These are phyloP conservation scores for Chlorella sp. DNA, from an alignment of 139 green algal genomes.

Conservation along the genomic window DNA sequence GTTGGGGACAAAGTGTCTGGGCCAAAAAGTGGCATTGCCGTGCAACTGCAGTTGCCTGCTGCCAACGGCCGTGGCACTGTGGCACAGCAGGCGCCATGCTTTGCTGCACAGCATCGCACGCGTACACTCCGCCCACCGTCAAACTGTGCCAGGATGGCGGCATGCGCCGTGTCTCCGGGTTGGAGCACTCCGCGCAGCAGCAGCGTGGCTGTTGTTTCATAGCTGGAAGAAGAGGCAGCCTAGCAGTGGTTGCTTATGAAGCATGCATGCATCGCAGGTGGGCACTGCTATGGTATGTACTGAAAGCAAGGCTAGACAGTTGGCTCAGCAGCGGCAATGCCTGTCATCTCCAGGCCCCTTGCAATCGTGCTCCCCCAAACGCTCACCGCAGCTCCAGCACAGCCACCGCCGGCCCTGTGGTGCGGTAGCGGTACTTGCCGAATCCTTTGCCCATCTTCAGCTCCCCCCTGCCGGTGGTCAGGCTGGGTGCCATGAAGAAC, in stretches of 20 bases:
- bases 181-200: slow-evolving; percentile 15
- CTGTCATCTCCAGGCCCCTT: too few species aligned
- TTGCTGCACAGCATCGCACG: neutral
- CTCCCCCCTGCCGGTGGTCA: neutral
- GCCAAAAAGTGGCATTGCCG: too few species aligned
- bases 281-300: too few species aligned
- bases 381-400: neutral
- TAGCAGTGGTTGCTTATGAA: too few species aligned
- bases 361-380: too few species aligned
- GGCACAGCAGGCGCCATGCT: too few species aligned
- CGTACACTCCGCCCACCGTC: neutral
- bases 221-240: neutral
- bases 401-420: neutral
- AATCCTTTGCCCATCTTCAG: neutral
- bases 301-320: too few species aligned
- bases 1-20: too few species aligned
- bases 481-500: slow-evolving; percentile 16
- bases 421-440: neutral
- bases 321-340: too few species aligned
- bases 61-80: too few species aligned
- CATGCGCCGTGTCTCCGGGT: neutral
- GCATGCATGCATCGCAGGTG: too few species aligned
- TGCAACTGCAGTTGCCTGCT: too few species aligned
- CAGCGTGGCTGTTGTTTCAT: slow-evolving; percentile 10
- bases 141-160: slow-evolving; percentile 16